Conservation (phyloP, 129 eudicot genomes). For the Lactuca saligna region DNA sequence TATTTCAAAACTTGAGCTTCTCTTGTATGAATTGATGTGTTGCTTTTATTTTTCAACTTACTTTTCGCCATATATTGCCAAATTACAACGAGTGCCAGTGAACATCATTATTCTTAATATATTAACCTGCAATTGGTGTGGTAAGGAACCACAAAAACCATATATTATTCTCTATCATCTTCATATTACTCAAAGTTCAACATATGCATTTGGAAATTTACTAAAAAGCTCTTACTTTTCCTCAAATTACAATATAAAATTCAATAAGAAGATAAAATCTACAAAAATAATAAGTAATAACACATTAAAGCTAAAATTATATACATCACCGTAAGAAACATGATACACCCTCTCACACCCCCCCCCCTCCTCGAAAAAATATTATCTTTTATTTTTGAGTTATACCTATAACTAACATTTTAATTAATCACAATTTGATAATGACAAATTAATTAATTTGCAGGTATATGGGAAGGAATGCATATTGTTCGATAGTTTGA, state of each 20-base stretch:
- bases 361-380: too few relatives aligned
- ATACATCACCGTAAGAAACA: too few relatives aligned
- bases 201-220: constrained; percentile 6
- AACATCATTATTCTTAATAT: constrained; percentile 96
- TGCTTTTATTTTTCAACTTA: constrained; percentile 56
- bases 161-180: background rate
- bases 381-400: too few relatives aligned
- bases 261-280: too few relatives aligned
- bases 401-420: too few relatives aligned
- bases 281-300: too few relatives aligned
- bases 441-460: background rate
- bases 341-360: too few relatives aligned
- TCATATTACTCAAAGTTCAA: background rate
- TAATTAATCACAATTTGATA: too few relatives aligned
- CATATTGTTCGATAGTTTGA: constrained; percentile 88
- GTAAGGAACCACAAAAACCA: constrained; percentile 41
- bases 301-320: too few relatives aligned
- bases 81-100: constrained; percentile 99
- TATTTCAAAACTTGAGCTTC: background rate
- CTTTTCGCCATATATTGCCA: constrained; percentile 97
- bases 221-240: constrained; percentile 2
- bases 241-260: background rate
- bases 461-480: constrained; percentile 99
- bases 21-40: constrained; percentile 9
- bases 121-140: constrained; percentile 96